These are phyloP conservation scores for Aurantiochytrium sp. DNA, from an alignment of 108 stramenopile species.

Conservation along the genomic window DNA sequence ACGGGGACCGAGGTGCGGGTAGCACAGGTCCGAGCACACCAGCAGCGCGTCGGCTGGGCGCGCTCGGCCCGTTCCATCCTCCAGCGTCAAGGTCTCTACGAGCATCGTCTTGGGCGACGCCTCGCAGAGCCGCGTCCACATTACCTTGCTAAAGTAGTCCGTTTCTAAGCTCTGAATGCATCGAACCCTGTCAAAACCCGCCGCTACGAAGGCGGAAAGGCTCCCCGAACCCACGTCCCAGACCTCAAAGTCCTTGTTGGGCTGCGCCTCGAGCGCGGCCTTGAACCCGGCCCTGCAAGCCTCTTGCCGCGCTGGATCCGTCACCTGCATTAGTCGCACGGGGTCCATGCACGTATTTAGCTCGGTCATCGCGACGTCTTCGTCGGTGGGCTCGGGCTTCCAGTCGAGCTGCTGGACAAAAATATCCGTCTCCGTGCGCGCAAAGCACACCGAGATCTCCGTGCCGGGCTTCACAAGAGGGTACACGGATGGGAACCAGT, in stretches of 20 bases:
- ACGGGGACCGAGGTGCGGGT: not conserved
- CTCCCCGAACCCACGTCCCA: not conserved
- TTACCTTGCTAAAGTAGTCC: not conserved
- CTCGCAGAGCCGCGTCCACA: not conserved
- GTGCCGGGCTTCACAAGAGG: conserved; percentile 29
- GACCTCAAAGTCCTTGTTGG: not conserved
- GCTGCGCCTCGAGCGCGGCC: not conserved
- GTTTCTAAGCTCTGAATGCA: not conserved
- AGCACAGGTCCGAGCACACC: not conserved
- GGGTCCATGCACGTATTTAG: not conserved
- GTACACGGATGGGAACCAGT: conserved; percentile 45
- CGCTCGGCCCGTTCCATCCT: too few relatives aligned
- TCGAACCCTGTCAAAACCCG: not conserved
- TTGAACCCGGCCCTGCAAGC: not conserved
- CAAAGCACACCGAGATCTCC: not conserved
- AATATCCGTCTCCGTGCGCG: not conserved
- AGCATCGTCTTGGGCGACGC: not conserved
- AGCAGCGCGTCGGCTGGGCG: not conserved
- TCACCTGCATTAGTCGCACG: not conserved
- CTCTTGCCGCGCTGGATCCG: not conserved
- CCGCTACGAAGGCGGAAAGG: not conserved
- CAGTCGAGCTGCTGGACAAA: not conserved
- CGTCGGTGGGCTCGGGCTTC: not conserved
- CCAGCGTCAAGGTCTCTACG: not conserved
- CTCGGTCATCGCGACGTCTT: not conserved